Conservation (phyloP, 1,139 yeast species). For the Magnusiomyces paraingens region DNA sequence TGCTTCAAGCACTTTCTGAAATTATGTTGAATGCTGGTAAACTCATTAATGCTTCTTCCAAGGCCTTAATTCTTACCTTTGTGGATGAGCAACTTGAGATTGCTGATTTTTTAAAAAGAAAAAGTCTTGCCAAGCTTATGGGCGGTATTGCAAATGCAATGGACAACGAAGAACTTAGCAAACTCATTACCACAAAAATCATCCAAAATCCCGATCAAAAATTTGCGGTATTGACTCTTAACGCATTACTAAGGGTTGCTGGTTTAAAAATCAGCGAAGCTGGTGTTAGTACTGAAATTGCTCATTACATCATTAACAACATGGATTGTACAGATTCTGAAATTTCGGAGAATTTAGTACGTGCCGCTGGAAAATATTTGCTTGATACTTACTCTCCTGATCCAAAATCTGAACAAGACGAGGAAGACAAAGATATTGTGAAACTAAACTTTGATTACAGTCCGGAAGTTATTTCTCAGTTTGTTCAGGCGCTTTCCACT, state of each 20-base stretch:
- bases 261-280: conserved; percentile 53
- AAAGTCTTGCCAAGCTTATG: conserved; percentile 69
- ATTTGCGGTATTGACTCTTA: conserved; percentile 67
- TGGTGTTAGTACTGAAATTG: conserved; percentile 44
- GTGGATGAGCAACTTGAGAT: conserved; percentile 47
- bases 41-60: conserved; percentile 68
- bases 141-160: conserved; percentile 71
- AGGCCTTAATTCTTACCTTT: conserved; percentile 60
- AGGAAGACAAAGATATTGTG: conserved; percentile 18
- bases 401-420: conserved; percentile 7
- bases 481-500: conserved; percentile 47
- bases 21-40: conserved; percentile 77
- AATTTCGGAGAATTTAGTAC: conserved; percentile 69
- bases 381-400: conserved; percentile 29
- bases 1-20: conserved; percentile 79
- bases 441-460: conserved; percentile 23
- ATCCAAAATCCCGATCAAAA: conserved; percentile 42
- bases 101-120: conserved; percentile 24
- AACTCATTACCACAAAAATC: conserved; percentile 57
- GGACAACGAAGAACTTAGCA: conserved; percentile 56
- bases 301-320: conserved; percentile 44
- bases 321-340: conserved; percentile 45
- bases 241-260: conserved; percentile 74
- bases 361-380: conserved; percentile 79
- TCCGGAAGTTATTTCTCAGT: conserved; percentile 1